Evolutionary conservation across 225 moss, liverwort and hornwort species (phyloP), one percentile per base, ranked within the genome.

Genomic region (Asterella californica): DNA sequence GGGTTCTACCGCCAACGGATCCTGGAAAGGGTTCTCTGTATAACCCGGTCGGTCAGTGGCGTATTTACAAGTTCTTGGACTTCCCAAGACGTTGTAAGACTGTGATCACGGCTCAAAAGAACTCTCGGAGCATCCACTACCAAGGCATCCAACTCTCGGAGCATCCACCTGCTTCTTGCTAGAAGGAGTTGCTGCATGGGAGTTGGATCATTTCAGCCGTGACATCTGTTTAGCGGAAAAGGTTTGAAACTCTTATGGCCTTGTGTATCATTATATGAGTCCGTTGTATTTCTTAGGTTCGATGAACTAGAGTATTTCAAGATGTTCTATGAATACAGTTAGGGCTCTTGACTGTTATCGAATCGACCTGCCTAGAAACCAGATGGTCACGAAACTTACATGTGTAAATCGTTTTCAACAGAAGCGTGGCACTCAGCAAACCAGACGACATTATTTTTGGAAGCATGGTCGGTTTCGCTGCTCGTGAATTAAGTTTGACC

Each of bases 11-110:
- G 47, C 72, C 33, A 84, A 82, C 48, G 84, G 87, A 55, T 84
- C 84, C 15, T 87, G 84, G 79, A 82, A 84, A 59, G 83, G 81
- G 1, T 86, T 86, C 25, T 86, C 80, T 32, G 69, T 70, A 79
- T 47, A 25, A 64, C 3, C 12, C 42, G 42, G 42, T 1, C 47
- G 27, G 69, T 70, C 9, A 47, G 36, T 24, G 34, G 15, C 55
- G 8, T 54, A 53, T 9, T 48, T n/a, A 49, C 14, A 32, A 73
- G 49, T 48, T 50, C 22, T 49, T 27, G 25, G 10, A 32, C 27
- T 12, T 22, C 6, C 11, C 48, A 73, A 10, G 48, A 38, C 29
- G 29, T 0, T 45, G 8, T 0, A 24, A 12, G 10, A 27, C 6
- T n/a, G 29, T 29, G 73, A 73, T 47, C 73, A 45, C 73, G 5